Percentiles rank a stretch among this genome's conserved stretches.
phyloP scores from a whole-genome alignment of 176 grass and related monocot species.

The Pharus latifolius region DNA sequence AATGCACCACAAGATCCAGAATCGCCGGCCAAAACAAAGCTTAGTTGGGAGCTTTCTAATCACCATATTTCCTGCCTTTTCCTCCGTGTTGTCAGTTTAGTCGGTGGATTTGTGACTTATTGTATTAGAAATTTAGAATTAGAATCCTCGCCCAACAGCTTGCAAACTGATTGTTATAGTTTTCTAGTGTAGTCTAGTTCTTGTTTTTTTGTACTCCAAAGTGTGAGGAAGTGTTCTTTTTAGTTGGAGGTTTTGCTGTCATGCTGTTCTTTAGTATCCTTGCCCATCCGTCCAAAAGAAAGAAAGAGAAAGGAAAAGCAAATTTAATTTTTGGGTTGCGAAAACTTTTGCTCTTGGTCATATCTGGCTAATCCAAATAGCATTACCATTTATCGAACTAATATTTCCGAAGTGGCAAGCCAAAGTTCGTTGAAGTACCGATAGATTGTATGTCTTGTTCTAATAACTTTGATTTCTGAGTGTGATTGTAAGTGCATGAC shows the following conservation, averaged over 20 bases:
- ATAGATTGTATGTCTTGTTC: too few species aligned
- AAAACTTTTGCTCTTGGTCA: too few species aligned
- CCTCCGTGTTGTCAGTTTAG: not conserved
- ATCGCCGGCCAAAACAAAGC: not conserved
- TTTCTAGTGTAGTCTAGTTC: not conserved
- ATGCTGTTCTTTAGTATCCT: not conserved
- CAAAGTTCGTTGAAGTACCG: too few species aligned
- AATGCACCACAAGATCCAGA: constrained; percentile 1
- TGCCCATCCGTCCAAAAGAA: not conserved
- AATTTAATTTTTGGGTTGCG: too few species aligned
- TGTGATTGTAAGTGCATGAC: too few species aligned
- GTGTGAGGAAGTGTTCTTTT: constrained; percentile 13
- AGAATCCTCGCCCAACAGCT: constrained; percentile 4
- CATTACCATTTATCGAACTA: too few species aligned
- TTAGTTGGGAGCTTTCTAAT: constrained; percentile 3
- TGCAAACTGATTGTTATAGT: not conserved
- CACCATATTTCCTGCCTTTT: not conserved
- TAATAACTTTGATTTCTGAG: too few species aligned
- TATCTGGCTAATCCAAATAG: too few species aligned
- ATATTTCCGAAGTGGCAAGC: too few species aligned
- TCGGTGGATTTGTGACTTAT: constrained; percentile 1
- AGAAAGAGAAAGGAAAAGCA: not conserved
- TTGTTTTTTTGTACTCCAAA: constrained; percentile 1
- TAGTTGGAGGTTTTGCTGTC: constrained; percentile 31
- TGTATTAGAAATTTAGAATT: not conserved